Evolutionary conservation across 352 stramenopile species (phyloP).

Genomic region (Lagenidium sp.): DNA sequence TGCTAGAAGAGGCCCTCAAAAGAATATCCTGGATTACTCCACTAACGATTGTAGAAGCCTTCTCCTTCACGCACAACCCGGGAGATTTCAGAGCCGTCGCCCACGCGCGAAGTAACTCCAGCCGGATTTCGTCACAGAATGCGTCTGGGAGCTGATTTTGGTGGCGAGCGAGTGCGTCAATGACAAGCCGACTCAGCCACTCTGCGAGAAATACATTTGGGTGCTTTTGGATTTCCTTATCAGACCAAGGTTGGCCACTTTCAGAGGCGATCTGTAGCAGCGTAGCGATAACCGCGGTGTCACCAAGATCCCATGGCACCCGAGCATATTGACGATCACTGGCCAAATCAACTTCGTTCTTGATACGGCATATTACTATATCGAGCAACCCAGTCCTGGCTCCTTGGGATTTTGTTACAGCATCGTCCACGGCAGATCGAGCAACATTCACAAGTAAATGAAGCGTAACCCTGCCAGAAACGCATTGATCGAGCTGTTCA

Average conservation of each 20-base stretch:
- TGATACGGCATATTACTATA: too few relatives aligned
- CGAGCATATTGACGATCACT: slow-evolving; percentile 56
- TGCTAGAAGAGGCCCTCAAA: slow-evolving; percentile 16
- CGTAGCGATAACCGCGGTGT: slow-evolving; percentile 56
- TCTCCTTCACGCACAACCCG: slow-evolving; percentile 82
- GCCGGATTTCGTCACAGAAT: slow-evolving; percentile 40
- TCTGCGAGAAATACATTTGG: slow-evolving; percentile 83
- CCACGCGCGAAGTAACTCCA: slow-evolving; percentile 75
- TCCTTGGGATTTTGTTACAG: too few relatives aligned
- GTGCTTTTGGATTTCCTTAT: slow-evolving; percentile 73
- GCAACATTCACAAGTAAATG: slow-evolving; percentile 37
- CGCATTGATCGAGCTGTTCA: slow-evolving; percentile 30
- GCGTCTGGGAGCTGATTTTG: slow-evolving; percentile 27
- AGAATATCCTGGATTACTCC: slow-evolving; percentile 76
- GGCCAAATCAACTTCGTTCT: too few relatives aligned
- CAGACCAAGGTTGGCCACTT: slow-evolving; percentile 61
- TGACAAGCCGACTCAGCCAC: slow-evolving; percentile 73
- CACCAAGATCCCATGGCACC: slow-evolving; percentile 75
- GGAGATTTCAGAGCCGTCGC: slow-evolving; percentile 74
- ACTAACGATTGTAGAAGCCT: slow-evolving; percentile 63
- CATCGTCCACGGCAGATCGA: slow-evolving; percentile 35
- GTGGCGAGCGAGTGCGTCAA: slow-evolving; percentile 40
- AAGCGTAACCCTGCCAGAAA: slow-evolving; percentile 43
- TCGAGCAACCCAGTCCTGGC: too few relatives aligned
- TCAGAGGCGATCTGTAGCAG: slow-evolving; percentile 68